Evolutionary conservation across 306 rosid genomes (phyloP).

Genomic region (Clitoria ternatea): DNA sequence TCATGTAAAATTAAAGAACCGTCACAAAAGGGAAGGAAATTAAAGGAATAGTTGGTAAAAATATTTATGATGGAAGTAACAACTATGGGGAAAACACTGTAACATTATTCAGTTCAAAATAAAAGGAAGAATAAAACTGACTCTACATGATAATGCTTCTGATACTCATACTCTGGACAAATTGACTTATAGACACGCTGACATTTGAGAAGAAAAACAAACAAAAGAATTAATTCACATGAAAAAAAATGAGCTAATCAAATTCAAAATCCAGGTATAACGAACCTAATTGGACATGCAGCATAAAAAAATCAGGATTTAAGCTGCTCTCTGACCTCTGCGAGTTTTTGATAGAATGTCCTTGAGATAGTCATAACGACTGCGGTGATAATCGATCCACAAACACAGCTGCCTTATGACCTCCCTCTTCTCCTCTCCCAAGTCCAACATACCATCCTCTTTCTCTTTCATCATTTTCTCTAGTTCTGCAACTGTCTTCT

Average conservation of each 20-base stretch:
- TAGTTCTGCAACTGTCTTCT: slow-evolving; percentile 56
- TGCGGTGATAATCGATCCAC: slow-evolving; percentile 87
- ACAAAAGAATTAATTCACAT: slow-evolving; percentile 28
- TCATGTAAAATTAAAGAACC: neutral
- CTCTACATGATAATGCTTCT: slow-evolving; percentile 10
- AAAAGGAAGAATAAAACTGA: slow-evolving; percentile 4
- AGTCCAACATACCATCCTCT: slow-evolving; percentile 49
- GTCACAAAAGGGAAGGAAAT: neutral
- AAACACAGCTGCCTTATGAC: slow-evolving; percentile 92
- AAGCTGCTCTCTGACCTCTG: slow-evolving; percentile 58
- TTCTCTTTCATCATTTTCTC: slow-evolving; percentile 71
- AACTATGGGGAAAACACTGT: neutral
- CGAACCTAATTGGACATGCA: slow-evolving; percentile 21
- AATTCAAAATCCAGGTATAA: no score
- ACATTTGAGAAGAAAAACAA: neutral
- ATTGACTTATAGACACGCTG: slow-evolving; percentile 27
- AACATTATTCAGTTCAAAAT: slow-evolving; percentile 24
- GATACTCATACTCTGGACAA: neutral
- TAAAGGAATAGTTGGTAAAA: neutral
- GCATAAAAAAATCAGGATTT: slow-evolving; percentile 17
- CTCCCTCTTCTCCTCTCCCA: slow-evolving; percentile 91
- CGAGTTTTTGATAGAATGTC: slow-evolving; percentile 54
- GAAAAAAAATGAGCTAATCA: slow-evolving; percentile 27
- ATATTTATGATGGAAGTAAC: slow-evolving; percentile 1
- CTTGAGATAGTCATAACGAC: slow-evolving; percentile 66